Percentiles rank a stretch among this genome's conserved stretches.
Conservation (phyloP, 257 asterid genomes). For the Apocynum venetum region DNA sequence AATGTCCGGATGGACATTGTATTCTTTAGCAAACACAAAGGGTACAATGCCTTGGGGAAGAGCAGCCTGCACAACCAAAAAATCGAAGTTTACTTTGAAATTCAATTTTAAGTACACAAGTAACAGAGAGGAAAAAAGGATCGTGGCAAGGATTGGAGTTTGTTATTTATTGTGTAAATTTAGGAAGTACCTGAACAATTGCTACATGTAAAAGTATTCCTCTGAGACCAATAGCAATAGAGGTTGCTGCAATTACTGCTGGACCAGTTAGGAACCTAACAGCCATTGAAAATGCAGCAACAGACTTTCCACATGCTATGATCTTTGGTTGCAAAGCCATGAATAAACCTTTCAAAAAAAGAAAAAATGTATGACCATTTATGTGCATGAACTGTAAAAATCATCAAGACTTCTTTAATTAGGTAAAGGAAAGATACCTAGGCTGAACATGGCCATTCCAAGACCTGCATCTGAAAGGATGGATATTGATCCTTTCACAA, state of each 20-base stretch:
- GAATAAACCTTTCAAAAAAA: constrained; percentile 53
- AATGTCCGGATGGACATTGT: constrained; percentile 85
- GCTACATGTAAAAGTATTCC: constrained; percentile 85
- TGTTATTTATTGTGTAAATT: background rate
- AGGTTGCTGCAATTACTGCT: constrained; percentile 92
- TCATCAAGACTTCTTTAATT: background rate
- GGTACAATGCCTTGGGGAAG: constrained; percentile 95
- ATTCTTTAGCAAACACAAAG: constrained; percentile 83
- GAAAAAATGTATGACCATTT: background rate
- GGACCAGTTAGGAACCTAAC: constrained; percentile 95
- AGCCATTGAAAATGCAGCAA: constrained; percentile 88
- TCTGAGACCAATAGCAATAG: constrained; percentile 80
- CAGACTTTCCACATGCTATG: constrained; percentile 81
- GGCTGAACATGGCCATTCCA: constrained; percentile 98
- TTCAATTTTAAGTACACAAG: too few relatives aligned
- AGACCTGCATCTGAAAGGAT: constrained; percentile 92
- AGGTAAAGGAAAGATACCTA: constrained; percentile 36
- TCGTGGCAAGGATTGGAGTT: background rate
- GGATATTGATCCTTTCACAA: constrained; percentile 81
- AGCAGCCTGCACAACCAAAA: constrained; percentile 57
- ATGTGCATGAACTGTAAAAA: background rate
- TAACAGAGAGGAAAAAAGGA: too few relatives aligned
- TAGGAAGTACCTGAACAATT: constrained; percentile 64
- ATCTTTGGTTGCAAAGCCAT: constrained; percentile 96
- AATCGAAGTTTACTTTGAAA: too few relatives aligned